Evolutionary conservation across 345 rosid species (phyloP).

Genomic region (Salix koriyanagi): DNA sequence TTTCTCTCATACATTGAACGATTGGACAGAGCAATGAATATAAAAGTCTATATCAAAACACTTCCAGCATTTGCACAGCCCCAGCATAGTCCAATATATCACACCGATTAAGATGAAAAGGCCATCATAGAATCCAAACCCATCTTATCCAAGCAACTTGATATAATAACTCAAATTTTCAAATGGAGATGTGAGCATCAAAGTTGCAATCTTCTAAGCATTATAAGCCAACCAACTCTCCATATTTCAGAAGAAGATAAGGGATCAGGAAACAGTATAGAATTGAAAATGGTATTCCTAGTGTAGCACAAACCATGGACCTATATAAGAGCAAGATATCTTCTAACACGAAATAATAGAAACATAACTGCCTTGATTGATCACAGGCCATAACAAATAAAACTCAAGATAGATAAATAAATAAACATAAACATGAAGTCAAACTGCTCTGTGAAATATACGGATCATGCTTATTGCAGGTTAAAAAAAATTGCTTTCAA

Average conservation of each 20-base stretch:
- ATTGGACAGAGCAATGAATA: neutral
- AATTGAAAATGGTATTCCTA: neutral
- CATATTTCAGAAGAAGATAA: neutral
- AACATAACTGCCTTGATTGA: neutral
- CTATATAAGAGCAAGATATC: neutral
- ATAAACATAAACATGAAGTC: neutral
- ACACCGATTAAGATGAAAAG: neutral
- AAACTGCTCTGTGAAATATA: neutral
- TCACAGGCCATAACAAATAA: neutral
- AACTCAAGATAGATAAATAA: neutral
- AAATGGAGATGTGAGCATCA: neutral
- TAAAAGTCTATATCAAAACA: no score
- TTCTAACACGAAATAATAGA: neutral
- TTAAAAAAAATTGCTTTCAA: neutral
- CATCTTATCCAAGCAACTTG: neutral
- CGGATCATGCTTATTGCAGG: neutral
- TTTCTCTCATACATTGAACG: neutral
- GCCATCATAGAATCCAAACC: neutral
- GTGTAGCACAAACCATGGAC: neutral
- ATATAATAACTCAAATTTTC: neutral
- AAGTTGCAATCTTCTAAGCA: neutral
- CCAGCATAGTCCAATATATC: no score
- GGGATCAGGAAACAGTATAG: neutral
- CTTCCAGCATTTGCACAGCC: neutral
- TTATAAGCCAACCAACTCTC: neutral